Conservation (phyloP, 495 filamentous ascomycete genomes). For the Aspergillus taichungensis region DNA sequence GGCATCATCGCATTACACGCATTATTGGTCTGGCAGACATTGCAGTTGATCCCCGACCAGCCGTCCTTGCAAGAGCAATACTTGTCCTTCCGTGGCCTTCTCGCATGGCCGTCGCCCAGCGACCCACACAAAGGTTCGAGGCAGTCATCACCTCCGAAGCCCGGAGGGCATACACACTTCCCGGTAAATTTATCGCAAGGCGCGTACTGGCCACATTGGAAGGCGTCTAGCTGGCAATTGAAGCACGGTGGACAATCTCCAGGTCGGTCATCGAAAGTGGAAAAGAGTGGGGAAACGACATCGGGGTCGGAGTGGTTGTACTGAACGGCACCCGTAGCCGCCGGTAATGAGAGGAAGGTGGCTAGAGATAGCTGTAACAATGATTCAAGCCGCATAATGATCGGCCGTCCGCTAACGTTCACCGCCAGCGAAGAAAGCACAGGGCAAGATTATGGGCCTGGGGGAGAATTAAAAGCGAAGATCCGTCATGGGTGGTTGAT, state of each 20-base stretch:
- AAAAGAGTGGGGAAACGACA: constrained; percentile 30
- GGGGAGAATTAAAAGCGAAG: too few species aligned
- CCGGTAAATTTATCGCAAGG: constrained; percentile 79
- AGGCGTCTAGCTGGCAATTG: constrained; percentile 92
- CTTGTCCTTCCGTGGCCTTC: constrained; percentile 56
- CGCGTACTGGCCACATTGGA: constrained; percentile 82
- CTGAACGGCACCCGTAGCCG: constrained; percentile 17
- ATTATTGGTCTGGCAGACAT: constrained; percentile 76
- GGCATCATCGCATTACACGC: constrained; percentile 85
- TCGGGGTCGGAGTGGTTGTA: constrained; percentile 25
- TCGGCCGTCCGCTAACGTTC: neutral
- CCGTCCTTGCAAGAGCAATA: constrained; percentile 84
- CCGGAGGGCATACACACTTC: constrained; percentile 82
- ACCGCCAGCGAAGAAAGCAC: too few species aligned
- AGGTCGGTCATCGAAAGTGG: constrained; percentile 48
- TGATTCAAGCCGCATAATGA: constrained; percentile 26
- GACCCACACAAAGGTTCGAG: constrained; percentile 81
- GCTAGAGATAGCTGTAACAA: constrained; percentile 18
- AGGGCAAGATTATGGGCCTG: too few species aligned
- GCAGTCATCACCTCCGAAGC: constrained; percentile 91
- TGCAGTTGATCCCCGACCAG: constrained; percentile 98
- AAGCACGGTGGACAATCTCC: constrained; percentile 66
- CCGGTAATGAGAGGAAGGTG: constrained; percentile 17
- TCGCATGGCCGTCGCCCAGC: constrained; percentile 67
- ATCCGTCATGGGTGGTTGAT: too few species aligned